These are phyloP conservation scores for Monilinia aucupariae DNA, from an alignment of 2,329 filamentous ascomycete genomes.

Conservation along the genomic window DNA sequence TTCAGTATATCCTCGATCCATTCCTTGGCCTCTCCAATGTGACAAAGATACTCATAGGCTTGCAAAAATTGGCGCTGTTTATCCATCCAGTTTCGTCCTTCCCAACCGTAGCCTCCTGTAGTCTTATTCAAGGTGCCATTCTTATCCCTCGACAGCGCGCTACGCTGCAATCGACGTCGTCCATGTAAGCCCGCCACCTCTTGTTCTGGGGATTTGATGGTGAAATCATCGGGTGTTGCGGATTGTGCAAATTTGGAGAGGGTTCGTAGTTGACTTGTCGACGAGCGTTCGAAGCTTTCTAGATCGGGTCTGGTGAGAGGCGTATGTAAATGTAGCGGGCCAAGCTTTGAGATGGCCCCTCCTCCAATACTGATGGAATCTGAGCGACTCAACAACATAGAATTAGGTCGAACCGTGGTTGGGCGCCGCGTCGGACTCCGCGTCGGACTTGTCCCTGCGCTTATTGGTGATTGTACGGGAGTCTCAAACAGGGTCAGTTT, in stretches of 20 bases:
- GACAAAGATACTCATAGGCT: constrained; percentile 97
- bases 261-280: constrained; percentile 82
- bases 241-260: constrained; percentile 77
- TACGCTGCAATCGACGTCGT: constrained; percentile 73
- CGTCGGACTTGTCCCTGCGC: background rate
- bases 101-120: constrained; percentile 60
- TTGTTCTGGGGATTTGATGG: constrained; percentile 69
- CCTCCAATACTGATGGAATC: constrained; percentile 42
- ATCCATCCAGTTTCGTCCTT: constrained; percentile 95
- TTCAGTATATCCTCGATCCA: constrained; percentile 95
- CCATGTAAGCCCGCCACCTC: constrained; percentile 86
- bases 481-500: constrained; percentile 17
- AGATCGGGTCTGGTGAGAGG: constrained; percentile 66
- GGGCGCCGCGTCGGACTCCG: constrained; percentile 19
- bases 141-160: constrained; percentile 37
- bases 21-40: constrained; percentile 97
- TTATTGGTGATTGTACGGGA: constrained; percentile 2
- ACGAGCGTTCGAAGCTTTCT: constrained; percentile 76
- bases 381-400: constrained; percentile 54
- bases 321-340: constrained; percentile 33
- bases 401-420: constrained; percentile 45
- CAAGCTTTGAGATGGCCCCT: constrained; percentile 14
- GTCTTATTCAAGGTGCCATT: constrained; percentile 44
- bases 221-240: constrained; percentile 71
- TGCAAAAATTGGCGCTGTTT: constrained; percentile 94